Evolutionary conservation across 805 yeast species (phyloP).

Genomic region (Metschnikowia vanudenii): DNA sequence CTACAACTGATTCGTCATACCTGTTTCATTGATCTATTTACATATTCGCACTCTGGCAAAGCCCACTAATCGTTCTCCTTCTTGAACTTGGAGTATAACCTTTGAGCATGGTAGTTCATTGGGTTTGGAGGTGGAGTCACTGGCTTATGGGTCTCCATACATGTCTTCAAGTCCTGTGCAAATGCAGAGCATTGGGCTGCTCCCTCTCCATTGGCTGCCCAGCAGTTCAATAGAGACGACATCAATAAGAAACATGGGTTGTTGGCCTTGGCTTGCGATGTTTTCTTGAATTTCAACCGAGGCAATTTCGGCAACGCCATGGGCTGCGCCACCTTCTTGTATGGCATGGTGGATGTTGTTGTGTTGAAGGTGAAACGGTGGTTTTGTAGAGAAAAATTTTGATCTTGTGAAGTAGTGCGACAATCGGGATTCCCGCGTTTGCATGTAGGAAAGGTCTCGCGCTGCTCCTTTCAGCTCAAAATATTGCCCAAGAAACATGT

Average conservation of each 20-base stretch:
- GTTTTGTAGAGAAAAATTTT: constrained; percentile 10
- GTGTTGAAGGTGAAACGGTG: background rate
- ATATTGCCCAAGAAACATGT: too few species aligned
- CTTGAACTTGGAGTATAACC: constrained; percentile 56
- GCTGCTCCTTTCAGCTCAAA: background rate
- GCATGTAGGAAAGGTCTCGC: background rate
- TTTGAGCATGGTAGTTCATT: constrained; percentile 54
- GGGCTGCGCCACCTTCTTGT: constrained; percentile 42
- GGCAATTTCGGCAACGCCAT: constrained; percentile 67
- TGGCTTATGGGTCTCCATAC: constrained; percentile 56
- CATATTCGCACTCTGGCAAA: constrained; percentile 4
- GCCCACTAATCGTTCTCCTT: constrained; percentile 34
- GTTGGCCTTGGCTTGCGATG: constrained; percentile 54
- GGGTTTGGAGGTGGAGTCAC: constrained; percentile 44
- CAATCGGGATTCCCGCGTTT: constrained; percentile 3
- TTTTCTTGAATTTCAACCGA: constrained; percentile 65
- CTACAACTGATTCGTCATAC: background rate
- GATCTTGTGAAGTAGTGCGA: constrained; percentile 9
- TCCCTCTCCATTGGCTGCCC: constrained; percentile 95
- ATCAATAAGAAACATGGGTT: constrained; percentile 77
- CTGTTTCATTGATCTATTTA: constrained; percentile 11
- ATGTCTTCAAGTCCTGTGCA: constrained; percentile 68
- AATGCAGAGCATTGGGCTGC: constrained; percentile 60
- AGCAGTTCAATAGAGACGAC: constrained; percentile 85
- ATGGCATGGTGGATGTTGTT: constrained; percentile 32